These are phyloP conservation scores for Botrytis tulipae DNA, from an alignment of 2,329 filamentous ascomycete genomes.

Conservation along the genomic window DNA sequence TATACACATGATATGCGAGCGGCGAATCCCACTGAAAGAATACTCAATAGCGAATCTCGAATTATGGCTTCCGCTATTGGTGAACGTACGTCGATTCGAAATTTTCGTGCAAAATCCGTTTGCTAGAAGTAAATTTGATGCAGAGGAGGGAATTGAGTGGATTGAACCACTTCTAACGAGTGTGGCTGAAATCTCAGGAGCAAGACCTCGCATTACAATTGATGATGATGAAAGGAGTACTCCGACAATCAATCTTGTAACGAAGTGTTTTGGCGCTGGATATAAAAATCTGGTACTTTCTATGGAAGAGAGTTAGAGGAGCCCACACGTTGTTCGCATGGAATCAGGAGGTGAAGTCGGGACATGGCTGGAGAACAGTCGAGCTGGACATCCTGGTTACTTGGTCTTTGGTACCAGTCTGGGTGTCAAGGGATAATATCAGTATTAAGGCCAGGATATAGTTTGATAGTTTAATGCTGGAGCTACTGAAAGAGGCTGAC, in stretches of 20 bases:
- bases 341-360: background rate
- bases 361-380: background rate
- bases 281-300: background rate
- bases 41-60: background rate
- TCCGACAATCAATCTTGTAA: background rate
- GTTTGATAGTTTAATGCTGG: background rate
- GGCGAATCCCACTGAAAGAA: background rate
- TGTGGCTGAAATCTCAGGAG: background rate
- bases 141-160: background rate
- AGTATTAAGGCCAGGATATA: background rate
- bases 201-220: background rate
- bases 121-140: background rate
- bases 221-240: background rate
- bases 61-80: background rate
- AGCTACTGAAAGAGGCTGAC: background rate
- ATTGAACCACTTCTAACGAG: background rate
- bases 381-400: background rate
- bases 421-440: background rate
- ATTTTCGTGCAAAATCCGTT: background rate
- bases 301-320: background rate
- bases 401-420: background rate
- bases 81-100: background rate
- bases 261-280: background rate
- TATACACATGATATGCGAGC: background rate
- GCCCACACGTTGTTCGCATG: background rate